Conservation (phyloP, 2,329 filamentous ascomycete genomes). For the Fusarium sp. region DNA sequence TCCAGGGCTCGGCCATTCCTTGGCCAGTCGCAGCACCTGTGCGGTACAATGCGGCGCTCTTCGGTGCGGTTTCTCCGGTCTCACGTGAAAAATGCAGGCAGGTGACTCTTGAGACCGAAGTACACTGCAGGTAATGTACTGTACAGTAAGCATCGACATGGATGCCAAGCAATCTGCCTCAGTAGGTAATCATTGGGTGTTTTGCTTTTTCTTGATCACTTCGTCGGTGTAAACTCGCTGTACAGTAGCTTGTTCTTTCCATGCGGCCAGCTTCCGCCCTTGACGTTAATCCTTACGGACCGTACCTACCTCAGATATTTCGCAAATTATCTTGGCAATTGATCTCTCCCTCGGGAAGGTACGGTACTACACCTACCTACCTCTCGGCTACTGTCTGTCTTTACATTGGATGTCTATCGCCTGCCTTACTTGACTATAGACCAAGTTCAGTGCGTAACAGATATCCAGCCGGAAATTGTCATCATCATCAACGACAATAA, state of each 20-base stretch:
- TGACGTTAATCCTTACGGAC: not conserved
- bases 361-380: not conserved
- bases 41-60: not conserved
- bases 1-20: not conserved
- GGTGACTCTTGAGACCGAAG: slow-evolving; percentile 24
- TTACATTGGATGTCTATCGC: not conserved
- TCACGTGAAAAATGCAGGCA: slow-evolving; percentile 36
- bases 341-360: not conserved
- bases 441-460: not conserved
- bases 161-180: not conserved
- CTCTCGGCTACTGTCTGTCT: not conserved
- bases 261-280: slow-evolving; percentile 6
- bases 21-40: not conserved
- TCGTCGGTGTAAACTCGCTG: not conserved
- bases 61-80: slow-evolving; percentile 12
- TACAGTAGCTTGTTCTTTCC: not conserved
- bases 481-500: slow-evolving; percentile 4
- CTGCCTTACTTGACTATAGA: not conserved
- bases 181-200: not conserved
- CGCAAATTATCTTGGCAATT: not conserved
- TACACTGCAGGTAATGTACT: not conserved
- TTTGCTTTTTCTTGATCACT: slow-evolving; percentile 10
- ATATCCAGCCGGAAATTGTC: not conserved
- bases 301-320: not conserved
- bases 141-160: slow-evolving; percentile 4